phyloP scores from a whole-genome alignment of 2,329 filamentous ascomycete genomes.

The Metarhizium robertsii region DNA sequence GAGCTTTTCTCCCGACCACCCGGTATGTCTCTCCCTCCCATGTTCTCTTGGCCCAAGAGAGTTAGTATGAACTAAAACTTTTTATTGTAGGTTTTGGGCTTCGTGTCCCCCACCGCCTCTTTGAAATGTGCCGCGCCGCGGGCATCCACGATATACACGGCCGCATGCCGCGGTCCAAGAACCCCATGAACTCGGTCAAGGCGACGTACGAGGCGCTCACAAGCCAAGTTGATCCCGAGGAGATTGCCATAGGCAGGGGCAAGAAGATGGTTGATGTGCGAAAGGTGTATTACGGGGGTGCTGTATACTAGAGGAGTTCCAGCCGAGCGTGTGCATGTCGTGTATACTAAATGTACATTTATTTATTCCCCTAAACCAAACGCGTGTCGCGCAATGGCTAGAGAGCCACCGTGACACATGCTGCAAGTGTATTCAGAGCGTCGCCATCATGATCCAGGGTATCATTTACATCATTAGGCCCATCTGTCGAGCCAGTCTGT shows the following conservation, averaged over 20 bases:
- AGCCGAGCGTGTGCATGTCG: background rate
- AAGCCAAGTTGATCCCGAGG: constrained; percentile 78
- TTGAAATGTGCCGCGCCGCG: constrained; percentile 81
- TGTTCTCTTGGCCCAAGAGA: too few relatives aligned
- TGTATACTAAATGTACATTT: background rate
- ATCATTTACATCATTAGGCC: too few relatives aligned
- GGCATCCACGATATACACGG: constrained; percentile 85
- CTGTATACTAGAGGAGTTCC: constrained; percentile 42
- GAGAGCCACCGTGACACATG: too few relatives aligned
- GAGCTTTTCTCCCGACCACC: constrained; percentile 75
- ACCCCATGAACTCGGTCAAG: constrained; percentile 97
- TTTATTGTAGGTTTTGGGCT: constrained; percentile 71
- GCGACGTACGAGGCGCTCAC: constrained; percentile 75
- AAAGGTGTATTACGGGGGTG: constrained; percentile 92
- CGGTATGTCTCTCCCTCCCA: constrained; percentile 47
- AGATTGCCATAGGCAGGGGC: constrained; percentile 79
- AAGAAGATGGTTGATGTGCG: constrained; percentile 94
- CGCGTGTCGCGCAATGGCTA: too few relatives aligned
- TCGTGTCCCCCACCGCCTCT: constrained; percentile 83
- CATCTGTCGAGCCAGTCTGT: background rate
- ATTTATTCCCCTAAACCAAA: too few relatives aligned
- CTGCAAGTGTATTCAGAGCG: too few relatives aligned
- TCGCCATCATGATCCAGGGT: too few relatives aligned
- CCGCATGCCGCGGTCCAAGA: constrained; percentile 73
- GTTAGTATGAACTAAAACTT: background rate